Evolutionary conservation across 306 rosid genomes (phyloP), one percentile per base, ranked within the genome.

Genomic region (Sesbania bispinosa): DNA sequence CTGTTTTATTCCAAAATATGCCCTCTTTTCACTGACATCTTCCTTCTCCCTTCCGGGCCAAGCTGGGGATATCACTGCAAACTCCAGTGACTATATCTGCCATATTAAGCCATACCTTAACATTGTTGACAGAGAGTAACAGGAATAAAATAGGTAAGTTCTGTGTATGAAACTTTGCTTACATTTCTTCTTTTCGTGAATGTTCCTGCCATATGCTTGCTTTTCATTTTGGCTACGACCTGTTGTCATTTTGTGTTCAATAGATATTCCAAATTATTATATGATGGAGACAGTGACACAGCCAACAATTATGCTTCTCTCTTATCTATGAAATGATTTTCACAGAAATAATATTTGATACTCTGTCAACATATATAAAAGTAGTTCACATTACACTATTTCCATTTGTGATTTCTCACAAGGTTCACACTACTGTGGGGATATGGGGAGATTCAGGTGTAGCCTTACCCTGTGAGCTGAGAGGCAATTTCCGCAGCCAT

Each of bases 141-240:
- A 35, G 72, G 55, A 75, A 55, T 59, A 64, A 74, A 41, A 64
- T 60, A 58, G 58, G 19, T 32, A 24, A 13, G 64, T 66, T 20
- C 3, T 32, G 33, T 23, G 58, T 64, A 42, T 9, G 15, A 74
- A 71, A 70, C 46, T 46, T 65, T 74, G 66, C 93, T 93, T 93
- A 93, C 98, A 90, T 78, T 85, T 93, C 83, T 88, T 90, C 85
- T 84, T 90, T 90, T 93, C 0, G 91, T 90, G 86, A 90, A 88
- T 76, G 94, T 87, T 75, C 97, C 96, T 9, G 74, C 98, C 79
- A 93, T 93, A 59, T 85, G 85, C 89, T 83, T 90, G 96, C 98
- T 90, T 85, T 93, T 93, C 93, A 90, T 73, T 81, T 90, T 93
- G 33, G 88, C 94, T 54, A 90, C 87, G 63, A 90, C 97, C 98